Percentiles rank a stretch among this genome's conserved stretches.
phyloP scores from a whole-genome alignment of 2,329 filamentous ascomycete species.

The Cryphonectria naterciae region DNA sequence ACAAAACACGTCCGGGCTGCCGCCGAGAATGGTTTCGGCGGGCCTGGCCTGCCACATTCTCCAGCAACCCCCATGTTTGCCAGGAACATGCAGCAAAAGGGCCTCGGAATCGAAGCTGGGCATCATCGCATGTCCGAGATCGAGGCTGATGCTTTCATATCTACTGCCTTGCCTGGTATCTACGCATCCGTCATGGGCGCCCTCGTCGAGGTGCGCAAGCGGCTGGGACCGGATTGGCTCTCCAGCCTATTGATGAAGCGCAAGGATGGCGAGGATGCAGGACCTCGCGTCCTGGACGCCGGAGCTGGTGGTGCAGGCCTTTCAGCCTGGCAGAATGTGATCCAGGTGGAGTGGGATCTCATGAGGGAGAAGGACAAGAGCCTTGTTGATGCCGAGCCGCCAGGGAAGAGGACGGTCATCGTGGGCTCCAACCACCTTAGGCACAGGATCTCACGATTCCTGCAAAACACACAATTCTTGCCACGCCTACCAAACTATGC shows the following conservation, averaged over 20 bases:
- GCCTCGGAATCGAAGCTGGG: slow-evolving; percentile 66
- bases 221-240: slow-evolving; percentile 73
- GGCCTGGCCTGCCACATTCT: slow-evolving; percentile 74
- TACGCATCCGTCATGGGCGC: slow-evolving; percentile 71
- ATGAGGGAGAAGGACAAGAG: slow-evolving; percentile 56
- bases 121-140: slow-evolving; percentile 73
- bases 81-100: slow-evolving; percentile 63
- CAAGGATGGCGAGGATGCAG: slow-evolving; percentile 50
- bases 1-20: slow-evolving; percentile 75
- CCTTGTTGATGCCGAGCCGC: slow-evolving; percentile 50
- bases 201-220: slow-evolving; percentile 73
- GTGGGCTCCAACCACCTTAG: slow-evolving; percentile 76
- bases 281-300: slow-evolving; percentile 72
- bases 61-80: slow-evolving; percentile 67
- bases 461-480: slow-evolving; percentile 90
- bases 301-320: slow-evolving; percentile 75
- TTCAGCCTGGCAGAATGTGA: slow-evolving; percentile 75
- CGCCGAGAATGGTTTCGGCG: slow-evolving; percentile 77
- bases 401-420: slow-evolving; percentile 79
- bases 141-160: slow-evolving; percentile 74
- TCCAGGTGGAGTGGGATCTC: slow-evolving; percentile 80
- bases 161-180: slow-evolving; percentile 69
- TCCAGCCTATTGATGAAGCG: slow-evolving; percentile 62
- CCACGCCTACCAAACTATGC: slow-evolving; percentile 88
- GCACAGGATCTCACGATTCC: slow-evolving; percentile 72